phyloP scores from a whole-genome alignment of 2,329 filamentous ascomycete genomes.

The Pyricularia grisea region DNA sequence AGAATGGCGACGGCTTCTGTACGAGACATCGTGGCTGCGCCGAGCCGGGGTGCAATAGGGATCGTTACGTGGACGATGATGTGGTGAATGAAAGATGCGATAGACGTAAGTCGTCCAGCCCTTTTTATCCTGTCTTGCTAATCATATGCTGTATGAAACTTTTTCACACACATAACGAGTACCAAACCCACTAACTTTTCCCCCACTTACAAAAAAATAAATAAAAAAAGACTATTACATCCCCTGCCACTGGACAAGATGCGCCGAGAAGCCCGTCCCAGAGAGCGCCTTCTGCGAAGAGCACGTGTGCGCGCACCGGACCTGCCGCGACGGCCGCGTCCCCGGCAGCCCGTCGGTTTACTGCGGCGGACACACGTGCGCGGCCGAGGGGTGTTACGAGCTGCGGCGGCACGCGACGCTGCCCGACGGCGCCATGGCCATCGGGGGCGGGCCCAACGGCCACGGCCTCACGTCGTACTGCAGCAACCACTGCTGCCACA shows the following conservation, averaged over 20 bases:
- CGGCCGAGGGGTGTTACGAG: not conserved
- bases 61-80: not conserved
- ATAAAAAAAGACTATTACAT: constrained; percentile 7
- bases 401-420: not conserved
- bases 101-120: not conserved
- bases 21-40: not conserved
- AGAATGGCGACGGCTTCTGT: not conserved
- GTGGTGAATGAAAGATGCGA: not conserved
- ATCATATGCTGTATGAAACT: not conserved
- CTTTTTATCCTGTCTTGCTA: not conserved
- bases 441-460: not conserved
- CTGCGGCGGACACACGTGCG: constrained; percentile 4
- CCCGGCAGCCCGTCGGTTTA: constrained; percentile 3
- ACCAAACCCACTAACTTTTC: not conserved
- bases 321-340: constrained; percentile 7
- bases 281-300: constrained; percentile 7
- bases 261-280: constrained; percentile 3
- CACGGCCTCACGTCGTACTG: not conserved
- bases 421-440: not conserved
- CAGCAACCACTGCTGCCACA: not conserved
- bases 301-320: constrained; percentile 9
- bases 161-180: not conserved
- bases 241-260: constrained; percentile 6
- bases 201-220: not conserved
- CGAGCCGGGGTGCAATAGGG: not conserved